Evolutionary conservation across 2,329 filamentous ascomycete genomes (phyloP), one percentile per base, ranked within the genome.

Genomic region (Dryadomyces quercivorus): DNA sequence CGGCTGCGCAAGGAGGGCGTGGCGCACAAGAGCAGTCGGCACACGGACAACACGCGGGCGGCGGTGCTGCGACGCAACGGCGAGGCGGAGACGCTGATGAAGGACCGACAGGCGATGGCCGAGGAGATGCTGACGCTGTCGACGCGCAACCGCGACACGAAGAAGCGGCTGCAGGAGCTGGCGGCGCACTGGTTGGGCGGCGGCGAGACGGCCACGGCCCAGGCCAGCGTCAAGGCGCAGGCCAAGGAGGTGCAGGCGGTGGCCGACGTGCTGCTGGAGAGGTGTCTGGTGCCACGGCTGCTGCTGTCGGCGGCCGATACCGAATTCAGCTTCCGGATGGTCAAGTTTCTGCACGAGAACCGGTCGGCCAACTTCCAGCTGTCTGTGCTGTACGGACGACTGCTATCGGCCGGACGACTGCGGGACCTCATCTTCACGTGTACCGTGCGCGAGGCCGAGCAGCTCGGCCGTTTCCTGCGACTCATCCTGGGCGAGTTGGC

Each of bases 241-340:
- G 34, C 42, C 15, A 36, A 18, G 26, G 47, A 40, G 57, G 72
- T 78, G 21, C 86, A 83, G 62, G 44, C 45, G 2, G 75, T 94
- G 5, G 87, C 92, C 52, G 82, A 90, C 61, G 77, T 81, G 3
- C 71, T 98, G 18, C 77, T 98, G 10, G 90, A 97, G 68, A 85
- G 94, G 62, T 98, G 93, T 65, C 83, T 98, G 60, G 70, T 97
- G n/a, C 93, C 93, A 10, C 85, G 93, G 45, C 76, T 94, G 18
- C 77, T 93, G 26, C 74, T 95, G 34, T 95, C 91, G 0, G 82
- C 89, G 1, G 78, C 86, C 51, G 93, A 98, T 66, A 88, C 92
- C 0, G 88, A 95, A 61, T 98, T 88, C 70, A 85, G 83, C 54
- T 94, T 91, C 69, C 82, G 84, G 60, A 85, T 97, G 72, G 74